Conservation (phyloP, 257 asterid genomes). For the Rubia yunnanensis region DNA sequence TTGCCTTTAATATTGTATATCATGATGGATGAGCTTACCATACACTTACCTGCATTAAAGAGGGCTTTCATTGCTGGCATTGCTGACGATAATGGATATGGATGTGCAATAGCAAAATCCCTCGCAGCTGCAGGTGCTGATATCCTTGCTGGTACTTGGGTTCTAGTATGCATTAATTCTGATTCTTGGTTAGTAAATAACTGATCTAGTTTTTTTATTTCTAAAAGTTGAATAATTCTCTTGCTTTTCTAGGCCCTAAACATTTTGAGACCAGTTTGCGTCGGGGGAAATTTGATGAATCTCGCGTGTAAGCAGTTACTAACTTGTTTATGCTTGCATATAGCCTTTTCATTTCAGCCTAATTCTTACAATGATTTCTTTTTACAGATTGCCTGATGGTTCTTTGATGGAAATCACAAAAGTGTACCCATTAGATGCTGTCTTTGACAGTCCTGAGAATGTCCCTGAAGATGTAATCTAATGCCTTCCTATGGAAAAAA, state of each 20-base stretch:
- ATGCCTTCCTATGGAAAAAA: background rate
- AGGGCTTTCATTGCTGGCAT: constrained; percentile 96
- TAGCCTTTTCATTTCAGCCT: constrained; percentile 3
- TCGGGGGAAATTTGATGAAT: constrained; percentile 90
- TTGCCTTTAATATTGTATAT: background rate
- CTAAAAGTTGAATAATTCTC: constrained; percentile 7
- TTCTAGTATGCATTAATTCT: constrained; percentile 60
- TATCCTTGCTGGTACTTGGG: constrained; percentile 98
- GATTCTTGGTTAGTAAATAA: background rate
- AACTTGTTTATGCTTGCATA: background rate
- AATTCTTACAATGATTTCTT: constrained; percentile 12
- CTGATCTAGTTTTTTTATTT: background rate
- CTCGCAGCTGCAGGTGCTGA: constrained; percentile 98
- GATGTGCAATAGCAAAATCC: constrained; percentile 97
- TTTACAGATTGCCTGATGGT: constrained; percentile 84
- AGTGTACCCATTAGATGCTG: constrained; percentile 93
- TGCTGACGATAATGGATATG: constrained; percentile 94
- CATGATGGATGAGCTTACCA: constrained; percentile 1
- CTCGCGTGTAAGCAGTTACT: constrained; percentile 55
- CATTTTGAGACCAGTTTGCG: constrained; percentile 80
- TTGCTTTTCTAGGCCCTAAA: constrained; percentile 58
- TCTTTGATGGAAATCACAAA: constrained; percentile 86
- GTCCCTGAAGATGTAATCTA: constrained; percentile 89
- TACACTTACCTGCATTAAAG: constrained; percentile 50
- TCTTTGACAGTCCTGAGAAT: constrained; percentile 80